Base-by-base conservation (phyloP, 1,139 yeast species). In the Ashbya aceris region DNA sequence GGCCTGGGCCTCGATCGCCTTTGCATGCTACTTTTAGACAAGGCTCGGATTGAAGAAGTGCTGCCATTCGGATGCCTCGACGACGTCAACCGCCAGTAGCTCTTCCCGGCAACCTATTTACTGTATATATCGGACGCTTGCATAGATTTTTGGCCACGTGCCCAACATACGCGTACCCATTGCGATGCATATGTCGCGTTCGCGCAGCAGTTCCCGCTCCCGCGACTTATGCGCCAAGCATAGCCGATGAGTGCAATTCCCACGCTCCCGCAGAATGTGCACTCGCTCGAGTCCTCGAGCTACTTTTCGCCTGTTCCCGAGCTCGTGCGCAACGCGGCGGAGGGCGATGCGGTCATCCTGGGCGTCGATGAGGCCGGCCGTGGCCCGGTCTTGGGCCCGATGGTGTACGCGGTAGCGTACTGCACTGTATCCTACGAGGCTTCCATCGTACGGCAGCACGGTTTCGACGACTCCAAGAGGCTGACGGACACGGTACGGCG, bases 291-390 rank as follows among this genome's bases (percentile, higher is more conserved):
- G 39, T 52, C 62, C 2, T 48, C 59, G 41, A 64, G 71, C 0
- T 68, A 60, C 47, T 66, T 54, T 43, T 62, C 70, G 2, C 56
- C 54, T 0, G 50, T 69, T 5, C 73, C 73, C 1, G 36, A 42
- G 5, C 36, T 42, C 5, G 47, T 64, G 8, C 31, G 38, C 5
- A 43, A 43, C 3, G 47, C 54, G 32, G 49, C 48, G 3, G 31
- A 49, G 5, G 52, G 29, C 30, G 44, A 41, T 11, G 40, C 33
- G 13, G 38, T 54, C 2, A 76, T 86, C 1, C 63, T 91, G 10
- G 98, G 98, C 3, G 95, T 91, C 1, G 98, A 91, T 60, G 99
- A 91, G 61, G 98, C 99, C 0, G 98, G 99, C 0, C 72, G 99
- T 50, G 99, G 99, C 0, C 98, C 99, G 0, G 96, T 93, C 0